Evolutionary conservation across 1,284 basidiomycete species (phyloP), one percentile per base, ranked within the genome.

Genomic region (Leccinum holopus): DNA sequence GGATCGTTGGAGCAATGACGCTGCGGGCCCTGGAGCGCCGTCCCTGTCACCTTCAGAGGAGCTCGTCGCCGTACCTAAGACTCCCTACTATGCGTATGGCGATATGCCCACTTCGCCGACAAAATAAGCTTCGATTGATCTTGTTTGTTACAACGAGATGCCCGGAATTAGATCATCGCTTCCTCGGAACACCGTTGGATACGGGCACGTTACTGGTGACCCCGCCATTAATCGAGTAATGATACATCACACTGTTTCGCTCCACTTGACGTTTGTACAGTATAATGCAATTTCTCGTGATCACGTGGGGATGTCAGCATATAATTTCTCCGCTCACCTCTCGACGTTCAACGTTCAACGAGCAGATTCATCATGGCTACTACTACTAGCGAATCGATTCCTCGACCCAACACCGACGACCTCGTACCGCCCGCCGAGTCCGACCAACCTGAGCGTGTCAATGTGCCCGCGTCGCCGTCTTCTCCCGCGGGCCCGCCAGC

Each of bases 1-100:
- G 3, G 87, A 91, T 67, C 71, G 79, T 5, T 89, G 82, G 82
- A 77, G 74, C 47, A 69, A 77, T n/a, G 81, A 83, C 63, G 75
- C 75, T 32, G 69, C 73, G 11, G 76, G 77, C 10, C 63, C 78
- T n/a, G 75, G 72, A 16, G 66, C 60, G 9, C 66, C 70, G 35
- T 78, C 74, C 32, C 59, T 74, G 60, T 67, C 69, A 14, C 70
- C 70, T 21, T 73, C 77, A 1, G 75, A 74, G 56, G 75, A 75
- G 33, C 61, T 67, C 6, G 37, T 39, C 32, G 65, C 62, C 44
- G 35, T 28, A 6, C 64, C 65, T 7, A 68, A 67, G 44, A 47
- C 66, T 52, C 16, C 33, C 9, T 61, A 63, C 9, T 61, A 63
- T 57, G 41, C 55, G 4, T 12, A n/a, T 30, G 16, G 37, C 12